Evolutionary conservation across 352 stramenopile species (phyloP).

Genomic region (Phytopythium sindhum): DNA sequence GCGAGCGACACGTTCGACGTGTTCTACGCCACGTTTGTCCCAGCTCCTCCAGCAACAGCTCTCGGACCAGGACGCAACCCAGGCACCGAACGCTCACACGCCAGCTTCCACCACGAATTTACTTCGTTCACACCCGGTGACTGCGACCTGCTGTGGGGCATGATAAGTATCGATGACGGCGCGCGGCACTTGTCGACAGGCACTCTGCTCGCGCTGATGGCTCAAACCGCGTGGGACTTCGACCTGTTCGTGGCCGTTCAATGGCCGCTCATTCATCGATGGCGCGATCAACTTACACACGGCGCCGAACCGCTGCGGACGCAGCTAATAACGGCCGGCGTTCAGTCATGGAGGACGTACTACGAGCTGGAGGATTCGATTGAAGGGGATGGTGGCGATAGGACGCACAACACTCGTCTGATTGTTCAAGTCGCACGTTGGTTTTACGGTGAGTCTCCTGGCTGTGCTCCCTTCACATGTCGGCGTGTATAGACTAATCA

Average conservation of each 20-base stretch:
- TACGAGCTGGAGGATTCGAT: slow-evolving; percentile 51
- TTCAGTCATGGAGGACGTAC: slow-evolving; percentile 38
- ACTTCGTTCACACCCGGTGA: slow-evolving; percentile 60
- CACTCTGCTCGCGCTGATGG: slow-evolving; percentile 46
- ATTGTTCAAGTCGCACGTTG: slow-evolving; percentile 58
- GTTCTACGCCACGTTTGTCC: slow-evolving; percentile 28
- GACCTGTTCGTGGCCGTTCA: slow-evolving; percentile 68
- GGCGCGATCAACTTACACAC: neutral
- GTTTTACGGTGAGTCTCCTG: slow-evolving; percentile 47
- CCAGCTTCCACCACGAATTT: slow-evolving; percentile 41
- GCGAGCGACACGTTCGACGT: slow-evolving; percentile 76
- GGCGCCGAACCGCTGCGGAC: neutral
- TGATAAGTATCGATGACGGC: slow-evolving; percentile 60
- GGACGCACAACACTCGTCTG: slow-evolving; percentile 1
- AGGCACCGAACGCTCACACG: slow-evolving; percentile 3
- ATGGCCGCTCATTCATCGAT: slow-evolving; percentile 49
- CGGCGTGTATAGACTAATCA: neutral
- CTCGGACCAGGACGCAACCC: neutral
- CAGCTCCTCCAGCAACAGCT: slow-evolving; percentile 6
- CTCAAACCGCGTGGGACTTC: slow-evolving; percentile 68
- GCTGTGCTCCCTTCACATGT: neutral
- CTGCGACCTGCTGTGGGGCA: slow-evolving; percentile 73
- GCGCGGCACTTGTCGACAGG: slow-evolving; percentile 37
- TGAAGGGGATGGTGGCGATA: neutral
- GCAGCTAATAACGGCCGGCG: slow-evolving; percentile 23